phyloP scores from a whole-genome alignment of 176 grass and related monocot genomes.

The sorghum (Sorghum bicolor) region DNA sequence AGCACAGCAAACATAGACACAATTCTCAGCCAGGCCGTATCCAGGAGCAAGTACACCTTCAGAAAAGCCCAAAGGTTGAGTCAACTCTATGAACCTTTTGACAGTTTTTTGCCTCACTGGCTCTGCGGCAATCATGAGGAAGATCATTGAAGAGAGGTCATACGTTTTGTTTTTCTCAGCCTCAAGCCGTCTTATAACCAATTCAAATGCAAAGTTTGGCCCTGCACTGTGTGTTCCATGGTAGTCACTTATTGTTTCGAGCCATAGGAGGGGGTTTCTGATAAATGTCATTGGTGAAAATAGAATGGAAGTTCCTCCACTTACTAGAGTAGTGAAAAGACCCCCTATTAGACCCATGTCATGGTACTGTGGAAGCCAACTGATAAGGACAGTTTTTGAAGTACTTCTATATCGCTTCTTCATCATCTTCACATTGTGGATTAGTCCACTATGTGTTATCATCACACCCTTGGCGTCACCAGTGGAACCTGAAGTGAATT shows the following conservation, averaged over 20 bases:
- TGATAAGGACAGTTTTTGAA: constrained; percentile 63
- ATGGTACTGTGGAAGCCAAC: constrained; percentile 89
- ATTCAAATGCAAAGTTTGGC: constrained; percentile 77
- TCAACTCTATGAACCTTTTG: constrained; percentile 63
- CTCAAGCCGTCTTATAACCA: constrained; percentile 61
- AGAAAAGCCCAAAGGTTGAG: constrained; percentile 56
- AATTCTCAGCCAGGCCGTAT: constrained; percentile 73
- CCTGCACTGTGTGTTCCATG: constrained; percentile 70
- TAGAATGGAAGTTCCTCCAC: constrained; percentile 65
- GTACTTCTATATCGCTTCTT: constrained; percentile 58
- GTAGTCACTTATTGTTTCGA: constrained; percentile 57
- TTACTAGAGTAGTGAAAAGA: constrained; percentile 74
- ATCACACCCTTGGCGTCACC: constrained; percentile 80
- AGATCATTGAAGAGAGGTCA: constrained; percentile 65
- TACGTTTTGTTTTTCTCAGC: constrained; percentile 45
- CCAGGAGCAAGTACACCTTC: constrained; percentile 71
- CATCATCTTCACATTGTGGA: constrained; percentile 81
- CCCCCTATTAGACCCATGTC: constrained; percentile 80
- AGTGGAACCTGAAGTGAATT: constrained; percentile 79
- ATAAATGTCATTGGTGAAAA: constrained; percentile 81
- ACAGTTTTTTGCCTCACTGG: constrained; percentile 75
- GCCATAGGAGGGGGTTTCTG: constrained; percentile 71
- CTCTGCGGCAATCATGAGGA: constrained; percentile 79
- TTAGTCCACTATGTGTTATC: constrained; percentile 73
- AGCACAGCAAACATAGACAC: constrained; percentile 69